Conservation (phyloP, 805 yeast genomes). For the Saturnispora halmiae region DNA sequence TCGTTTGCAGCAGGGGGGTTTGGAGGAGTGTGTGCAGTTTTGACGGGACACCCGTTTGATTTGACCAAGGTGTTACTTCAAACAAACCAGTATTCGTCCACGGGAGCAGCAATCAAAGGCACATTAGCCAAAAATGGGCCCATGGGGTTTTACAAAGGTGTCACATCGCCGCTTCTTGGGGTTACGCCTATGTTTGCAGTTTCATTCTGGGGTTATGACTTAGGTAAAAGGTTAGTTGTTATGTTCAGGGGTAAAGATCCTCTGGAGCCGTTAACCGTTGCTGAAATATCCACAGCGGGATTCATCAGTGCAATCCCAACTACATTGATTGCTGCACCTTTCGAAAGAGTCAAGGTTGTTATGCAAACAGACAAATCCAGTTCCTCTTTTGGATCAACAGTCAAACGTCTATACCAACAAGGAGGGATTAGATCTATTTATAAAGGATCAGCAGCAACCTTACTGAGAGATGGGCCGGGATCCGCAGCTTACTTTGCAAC, state of each 20-base stretch:
- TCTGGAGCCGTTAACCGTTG: slow-evolving; percentile 34
- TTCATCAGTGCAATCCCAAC: slow-evolving; percentile 92
- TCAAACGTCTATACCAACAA: slow-evolving; percentile 56
- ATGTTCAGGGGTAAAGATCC: slow-evolving; percentile 27
- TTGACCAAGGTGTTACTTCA: slow-evolving; percentile 86
- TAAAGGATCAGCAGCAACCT: slow-evolving; percentile 85
- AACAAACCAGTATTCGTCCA: slow-evolving; percentile 57
- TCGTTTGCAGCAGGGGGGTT: slow-evolving; percentile 91
- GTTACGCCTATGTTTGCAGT: slow-evolving; percentile 99
- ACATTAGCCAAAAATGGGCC: slow-evolving; percentile 71
- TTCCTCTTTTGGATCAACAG: slow-evolving; percentile 43
- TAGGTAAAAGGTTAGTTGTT: slow-evolving; percentile 72
- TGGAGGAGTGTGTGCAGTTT: slow-evolving; percentile 92
- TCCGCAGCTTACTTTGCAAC: slow-evolving; percentile 93
- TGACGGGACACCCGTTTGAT: slow-evolving; percentile 96
- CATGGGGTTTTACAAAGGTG: slow-evolving; percentile 84
- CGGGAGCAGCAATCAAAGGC: slow-evolving; percentile 57
- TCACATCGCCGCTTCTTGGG: slow-evolving; percentile 87
- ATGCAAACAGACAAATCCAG: slow-evolving; percentile 55
- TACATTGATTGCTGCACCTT: slow-evolving; percentile 94
- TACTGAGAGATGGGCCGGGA: slow-evolving; percentile 97
- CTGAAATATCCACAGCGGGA: slow-evolving; percentile 83
- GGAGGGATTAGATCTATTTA: slow-evolving; percentile 83
- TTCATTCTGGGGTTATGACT: slow-evolving; percentile 96
- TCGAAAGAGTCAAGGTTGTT: slow-evolving; percentile 90